These are phyloP conservation scores for Neopestalotiopsis sp. DNA, from an alignment of 2,329 filamentous ascomycete genomes.

Conservation along the genomic window DNA sequence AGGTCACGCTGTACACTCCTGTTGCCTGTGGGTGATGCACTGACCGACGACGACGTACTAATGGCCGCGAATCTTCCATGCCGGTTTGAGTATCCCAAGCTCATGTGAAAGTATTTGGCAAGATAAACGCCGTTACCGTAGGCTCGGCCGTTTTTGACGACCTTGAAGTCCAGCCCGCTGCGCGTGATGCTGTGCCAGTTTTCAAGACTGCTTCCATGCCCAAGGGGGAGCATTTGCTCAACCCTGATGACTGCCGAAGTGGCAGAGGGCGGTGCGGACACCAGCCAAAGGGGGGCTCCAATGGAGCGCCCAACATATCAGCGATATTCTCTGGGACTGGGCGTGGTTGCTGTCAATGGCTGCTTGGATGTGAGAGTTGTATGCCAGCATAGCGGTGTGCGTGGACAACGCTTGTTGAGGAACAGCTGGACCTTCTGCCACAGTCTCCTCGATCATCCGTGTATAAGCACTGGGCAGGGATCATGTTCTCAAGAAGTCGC, in stretches of 20 bases:
- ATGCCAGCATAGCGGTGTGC: slow-evolving; percentile 54
- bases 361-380: slow-evolving; percentile 52
- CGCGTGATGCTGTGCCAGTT: too few relatives aligned
- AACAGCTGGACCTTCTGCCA: slow-evolving; percentile 54
- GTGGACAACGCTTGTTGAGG: slow-evolving; percentile 50
- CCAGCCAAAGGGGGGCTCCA: too few relatives aligned
- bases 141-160: slow-evolving; percentile 33
- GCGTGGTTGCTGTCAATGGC: slow-evolving; percentile 49
- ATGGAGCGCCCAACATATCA: too few relatives aligned
- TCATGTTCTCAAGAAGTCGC: too few relatives aligned
- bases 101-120: slow-evolving; percentile 62
- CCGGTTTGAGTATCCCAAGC: slow-evolving; percentile 35
- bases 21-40: background rate
- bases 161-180: too few relatives aligned
- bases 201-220: too few relatives aligned
- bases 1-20: too few relatives aligned
- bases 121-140: slow-evolving; percentile 86
- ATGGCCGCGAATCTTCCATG: slow-evolving; percentile 37
- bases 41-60: too few relatives aligned
- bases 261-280: too few relatives aligned
- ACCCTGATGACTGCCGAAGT: too few relatives aligned
- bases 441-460: slow-evolving; percentile 56
- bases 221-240: too few relatives aligned
- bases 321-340: too few relatives aligned
- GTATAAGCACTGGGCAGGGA: slow-evolving; percentile 39